Base-by-base conservation (phyloP, 179 eudicot species). In the Carnegiea gigantea region DNA sequence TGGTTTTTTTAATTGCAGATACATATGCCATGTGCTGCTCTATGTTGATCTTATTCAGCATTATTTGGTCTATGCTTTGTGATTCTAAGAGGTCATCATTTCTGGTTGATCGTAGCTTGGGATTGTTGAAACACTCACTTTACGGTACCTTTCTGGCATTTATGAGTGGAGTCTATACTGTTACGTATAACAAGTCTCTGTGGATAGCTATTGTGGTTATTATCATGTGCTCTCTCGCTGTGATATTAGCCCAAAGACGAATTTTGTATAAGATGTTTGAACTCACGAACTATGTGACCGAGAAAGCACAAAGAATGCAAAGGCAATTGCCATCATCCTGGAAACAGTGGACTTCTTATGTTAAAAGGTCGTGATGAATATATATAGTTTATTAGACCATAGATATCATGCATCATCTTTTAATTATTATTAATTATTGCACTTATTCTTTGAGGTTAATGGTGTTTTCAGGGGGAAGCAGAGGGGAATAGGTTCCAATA, bases 11-110 rank as follows among this genome's bases (percentile, higher is more conserved):
- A 13, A 10, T 75, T 6, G 48, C 59, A 13, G 59, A 75, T 17
- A 21, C 60, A 48, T 75, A 20, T 24, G 59, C 62, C 46, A 75
- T 75, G 77, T 48, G 62, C 46, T 75, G 62, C 24, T 75, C 77
- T 18, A 75, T 75, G 77, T 26, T 75, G 9, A 57, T 75, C 10
- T 49, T 75, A 15, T 75, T 44, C 60, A 8, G 36, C 60, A 54
- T 75, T 54, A 44, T 75, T 21, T 48, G 77, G 77, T 44, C 49
- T 38, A 49, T 26, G 60, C 38, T n/a, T 21, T n/a, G 21, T n/a
- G 36, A 24, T n/a, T 30, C 10, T 9, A 12, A 75, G 20, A n/a
- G n/a, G 77, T 23, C 77, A 12, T 48, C n/a, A 6, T 6, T 21
- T 1, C 13, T 75, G 20, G n/a, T 24, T 10, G 60, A 75, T 48